Percentiles rank a stretch among this genome's conserved stretches.
Evolutionary conservation across 1,284 basidiomycete genomes (phyloP).

Genomic region (Bondarzewia mesenterica): DNA sequence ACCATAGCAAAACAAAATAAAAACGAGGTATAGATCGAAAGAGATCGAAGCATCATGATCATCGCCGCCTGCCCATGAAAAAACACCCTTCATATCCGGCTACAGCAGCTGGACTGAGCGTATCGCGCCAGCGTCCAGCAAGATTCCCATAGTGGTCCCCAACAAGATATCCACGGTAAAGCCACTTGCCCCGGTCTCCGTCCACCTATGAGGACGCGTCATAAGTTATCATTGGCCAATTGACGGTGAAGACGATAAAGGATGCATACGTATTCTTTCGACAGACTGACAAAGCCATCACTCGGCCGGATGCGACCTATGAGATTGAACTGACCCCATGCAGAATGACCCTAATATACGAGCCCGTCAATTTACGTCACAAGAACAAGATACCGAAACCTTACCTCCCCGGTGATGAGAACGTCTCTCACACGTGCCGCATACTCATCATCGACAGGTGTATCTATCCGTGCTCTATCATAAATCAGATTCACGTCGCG

Average conservation of each 20-base stretch:
- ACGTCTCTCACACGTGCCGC: constrained; percentile 42
- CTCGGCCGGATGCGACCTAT: constrained; percentile 59
- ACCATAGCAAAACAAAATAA: too few relatives aligned
- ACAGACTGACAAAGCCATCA: constrained; percentile 64
- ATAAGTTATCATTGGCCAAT: neutral
- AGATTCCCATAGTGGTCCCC: constrained; percentile 55
- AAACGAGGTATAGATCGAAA: too few relatives aligned
- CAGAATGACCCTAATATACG: constrained; percentile 57
- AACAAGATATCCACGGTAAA: constrained; percentile 69
- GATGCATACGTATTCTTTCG: constrained; percentile 66
- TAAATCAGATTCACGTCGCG: constrained; percentile 32
- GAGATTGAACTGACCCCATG: constrained; percentile 72
- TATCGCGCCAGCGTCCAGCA: constrained; percentile 71
- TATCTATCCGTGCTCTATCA: constrained; percentile 15
- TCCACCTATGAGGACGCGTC: constrained; percentile 23
- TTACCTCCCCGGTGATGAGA: constrained; percentile 63
- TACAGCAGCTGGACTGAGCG: constrained; percentile 44
- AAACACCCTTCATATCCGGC: constrained; percentile 73
- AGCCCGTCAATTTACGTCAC: too few relatives aligned
- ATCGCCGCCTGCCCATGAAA: constrained; percentile 59
- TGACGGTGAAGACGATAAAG: too few relatives aligned
- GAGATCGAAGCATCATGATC: too few relatives aligned
- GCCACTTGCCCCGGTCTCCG: constrained; percentile 65
- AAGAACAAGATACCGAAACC: too few relatives aligned
- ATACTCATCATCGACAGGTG: constrained; percentile 11